phyloP scores from a whole-genome alignment of 306 rosid species.

The Lotus japonicus region DNA sequence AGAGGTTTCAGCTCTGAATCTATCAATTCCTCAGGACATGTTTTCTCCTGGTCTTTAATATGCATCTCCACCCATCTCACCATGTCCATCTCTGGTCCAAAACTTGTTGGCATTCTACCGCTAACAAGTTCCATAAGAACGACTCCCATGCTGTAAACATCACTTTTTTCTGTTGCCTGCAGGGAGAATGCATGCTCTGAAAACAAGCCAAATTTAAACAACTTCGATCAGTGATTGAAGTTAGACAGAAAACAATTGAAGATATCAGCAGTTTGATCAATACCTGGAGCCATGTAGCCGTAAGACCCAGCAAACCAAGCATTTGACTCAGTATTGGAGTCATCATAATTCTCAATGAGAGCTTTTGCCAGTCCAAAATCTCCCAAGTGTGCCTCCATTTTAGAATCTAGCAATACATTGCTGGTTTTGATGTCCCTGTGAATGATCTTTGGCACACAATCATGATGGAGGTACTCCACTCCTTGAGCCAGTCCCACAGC shows the following conservation, averaged over 20 bases:
- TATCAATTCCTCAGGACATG: constrained; percentile 63
- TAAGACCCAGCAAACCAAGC: constrained; percentile 86
- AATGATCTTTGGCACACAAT: constrained; percentile 75
- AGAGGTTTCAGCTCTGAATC: constrained; percentile 65
- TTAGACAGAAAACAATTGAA: neutral
- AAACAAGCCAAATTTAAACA: neutral
- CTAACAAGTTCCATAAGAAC: constrained; percentile 89
- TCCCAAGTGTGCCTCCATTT: constrained; percentile 92
- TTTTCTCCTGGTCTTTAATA: too few relatives aligned
- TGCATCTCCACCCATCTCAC: constrained; percentile 86
- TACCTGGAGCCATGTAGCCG: constrained; percentile 98
- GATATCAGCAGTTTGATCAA: neutral
- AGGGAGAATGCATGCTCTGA: constrained; percentile 84
- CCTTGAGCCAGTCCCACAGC: constrained; percentile 83
- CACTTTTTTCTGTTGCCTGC: constrained; percentile 82
- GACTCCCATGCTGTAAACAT: constrained; percentile 92
- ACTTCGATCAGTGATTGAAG: neutral
- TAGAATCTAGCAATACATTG: constrained; percentile 75
- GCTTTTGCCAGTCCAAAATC: constrained; percentile 90
- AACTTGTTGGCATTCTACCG: constrained; percentile 84
- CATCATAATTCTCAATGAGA: constrained; percentile 56
- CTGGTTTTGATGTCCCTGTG: constrained; percentile 89
- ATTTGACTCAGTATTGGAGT: constrained; percentile 62
- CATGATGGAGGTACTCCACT: constrained; percentile 91
- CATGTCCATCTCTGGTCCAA: constrained; percentile 85